Evolutionary conservation across 345 rosid genomes (phyloP).

Genomic region (Carallia brachiata): DNA sequence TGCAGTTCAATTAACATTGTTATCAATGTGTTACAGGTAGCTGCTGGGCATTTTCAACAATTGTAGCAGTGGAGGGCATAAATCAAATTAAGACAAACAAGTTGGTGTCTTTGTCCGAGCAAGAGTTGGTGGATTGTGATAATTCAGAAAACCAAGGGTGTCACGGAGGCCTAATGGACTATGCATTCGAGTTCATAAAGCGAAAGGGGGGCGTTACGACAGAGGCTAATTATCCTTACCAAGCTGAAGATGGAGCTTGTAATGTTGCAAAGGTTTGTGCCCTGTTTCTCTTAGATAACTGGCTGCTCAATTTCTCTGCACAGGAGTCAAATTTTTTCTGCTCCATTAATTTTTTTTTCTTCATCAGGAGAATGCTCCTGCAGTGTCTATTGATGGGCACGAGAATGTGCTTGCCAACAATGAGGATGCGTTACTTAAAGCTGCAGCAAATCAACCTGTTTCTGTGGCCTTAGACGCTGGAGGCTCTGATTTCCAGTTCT

Average conservation of each 20-base stretch:
- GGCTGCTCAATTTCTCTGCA: background rate
- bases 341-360: background rate
- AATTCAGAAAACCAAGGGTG: slow-evolving; percentile 52
- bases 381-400: background rate
- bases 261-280: slow-evolving; percentile 31
- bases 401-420: slow-evolving; percentile 8
- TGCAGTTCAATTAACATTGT: slow-evolving; percentile 1
- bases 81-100: slow-evolving; percentile 38
- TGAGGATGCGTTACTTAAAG: slow-evolving; percentile 5
- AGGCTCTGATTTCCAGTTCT: slow-evolving; percentile 3
- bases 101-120: slow-evolving; percentile 47
- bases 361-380: background rate
- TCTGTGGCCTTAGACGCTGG: slow-evolving; percentile 11
- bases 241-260: slow-evolving; percentile 42
- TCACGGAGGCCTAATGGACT: slow-evolving; percentile 63
- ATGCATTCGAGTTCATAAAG: slow-evolving; percentile 56
- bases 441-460: slow-evolving; percentile 4
- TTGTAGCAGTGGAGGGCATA: slow-evolving; percentile 67
- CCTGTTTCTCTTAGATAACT: background rate
- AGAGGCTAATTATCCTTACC: slow-evolving; percentile 57
- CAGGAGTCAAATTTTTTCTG: too few species aligned
- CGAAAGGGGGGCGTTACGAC: slow-evolving; percentile 57
- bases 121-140: slow-evolving; percentile 58
- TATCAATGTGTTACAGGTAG: slow-evolving; percentile 43
- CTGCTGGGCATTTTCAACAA: slow-evolving; percentile 83